Evolutionary conservation across 2,329 filamentous ascomycete species (phyloP), one percentile per base, ranked within the genome.

Genomic region (Aspergillus transmontanensis): DNA sequence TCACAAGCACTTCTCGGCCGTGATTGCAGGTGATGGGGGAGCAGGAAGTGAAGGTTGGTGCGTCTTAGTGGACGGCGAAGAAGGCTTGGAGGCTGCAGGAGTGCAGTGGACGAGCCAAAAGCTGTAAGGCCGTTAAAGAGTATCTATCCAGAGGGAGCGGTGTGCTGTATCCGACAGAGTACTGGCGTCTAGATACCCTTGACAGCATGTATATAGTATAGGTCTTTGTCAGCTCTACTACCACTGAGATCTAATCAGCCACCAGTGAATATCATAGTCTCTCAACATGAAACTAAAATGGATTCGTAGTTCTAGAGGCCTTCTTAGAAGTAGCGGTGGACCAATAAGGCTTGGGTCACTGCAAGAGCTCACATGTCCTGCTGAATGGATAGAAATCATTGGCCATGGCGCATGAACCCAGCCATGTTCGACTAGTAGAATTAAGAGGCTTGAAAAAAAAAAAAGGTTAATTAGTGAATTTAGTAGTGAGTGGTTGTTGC

Each of bases 11-110:
- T 97, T 95, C 71, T 82, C 88, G 68, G 87, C 88, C 43, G 90
- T 82, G 53, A 84, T 93, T 41, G 89, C 87, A 83, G 65, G 88
- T 84, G 82, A 89, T 43, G 87, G 89, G 32, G 88, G 89, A 30
- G 73, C 79, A 32, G 91, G 91, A 9, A 78, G 81, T 57, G 91
- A 94, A 72, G 93, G 93, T 0, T 96, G 92, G 91, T 96, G 93
- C 78, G 90, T 96, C 28, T 82, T 96, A 51, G 91, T 96, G 12
- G 92, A 96, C 77, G 93, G 93, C 0, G 91, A 94, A 43, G 84
- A 80, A 48, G 77, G 75, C 55, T 69, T 82, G 64, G 69, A 71
- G 82, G 88, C 64, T 83, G 92, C 75, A 77, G 92, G 71, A 82
- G 91, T 79, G 45, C 66, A 75, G 54, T 80, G 80, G 77, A 76